Conservation (phyloP, 2,329 filamentous ascomycete genomes). For the Harringtonia aguacate region DNA sequence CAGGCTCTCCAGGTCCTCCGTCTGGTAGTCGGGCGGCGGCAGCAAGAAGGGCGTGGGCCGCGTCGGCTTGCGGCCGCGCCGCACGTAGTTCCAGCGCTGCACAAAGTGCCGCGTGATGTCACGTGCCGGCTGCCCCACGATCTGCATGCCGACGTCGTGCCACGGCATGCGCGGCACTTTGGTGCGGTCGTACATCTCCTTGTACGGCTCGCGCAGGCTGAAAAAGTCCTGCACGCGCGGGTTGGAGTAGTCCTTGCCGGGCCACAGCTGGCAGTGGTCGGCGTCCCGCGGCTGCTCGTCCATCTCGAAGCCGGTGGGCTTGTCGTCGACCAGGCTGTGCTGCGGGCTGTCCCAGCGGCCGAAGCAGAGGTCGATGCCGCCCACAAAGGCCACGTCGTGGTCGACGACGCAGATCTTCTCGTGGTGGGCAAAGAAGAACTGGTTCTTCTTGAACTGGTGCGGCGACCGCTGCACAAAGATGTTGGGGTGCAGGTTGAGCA, state of each 20-base stretch:
- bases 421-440: slow-evolving; percentile 98
- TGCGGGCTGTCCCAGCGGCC: slow-evolving; percentile 96
- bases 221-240: slow-evolving; percentile 93
- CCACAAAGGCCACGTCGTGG: slow-evolving; percentile 90
- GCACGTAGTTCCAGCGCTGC: slow-evolving; percentile 94
- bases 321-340: slow-evolving; percentile 84
- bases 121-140: slow-evolving; percentile 88
- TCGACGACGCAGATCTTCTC: slow-evolving; percentile 97
- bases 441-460: slow-evolving; percentile 97
- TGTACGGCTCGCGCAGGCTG: slow-evolving; percentile 84
- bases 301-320: slow-evolving; percentile 85
- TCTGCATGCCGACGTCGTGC: slow-evolving; percentile 97
- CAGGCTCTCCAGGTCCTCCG: slow-evolving; percentile 74
- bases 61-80: slow-evolving; percentile 85
- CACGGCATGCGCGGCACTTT: slow-evolving; percentile 92
- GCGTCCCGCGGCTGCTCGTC: slow-evolving; percentile 71
- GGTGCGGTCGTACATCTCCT: slow-evolving; percentile 95
- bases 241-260: slow-evolving; percentile 97
- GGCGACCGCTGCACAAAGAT: slow-evolving; percentile 93
- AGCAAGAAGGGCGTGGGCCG: slow-evolving; percentile 87
- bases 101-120: slow-evolving; percentile 95
- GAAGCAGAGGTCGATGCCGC: slow-evolving; percentile 93
- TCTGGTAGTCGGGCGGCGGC: slow-evolving; percentile 83
- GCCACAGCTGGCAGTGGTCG: slow-evolving; percentile 92
- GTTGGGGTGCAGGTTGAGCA: slow-evolving; percentile 91